These are phyloP conservation scores for Tuber borchii DNA, from an alignment of 495 filamentous ascomycete species.

Conservation along the genomic window DNA sequence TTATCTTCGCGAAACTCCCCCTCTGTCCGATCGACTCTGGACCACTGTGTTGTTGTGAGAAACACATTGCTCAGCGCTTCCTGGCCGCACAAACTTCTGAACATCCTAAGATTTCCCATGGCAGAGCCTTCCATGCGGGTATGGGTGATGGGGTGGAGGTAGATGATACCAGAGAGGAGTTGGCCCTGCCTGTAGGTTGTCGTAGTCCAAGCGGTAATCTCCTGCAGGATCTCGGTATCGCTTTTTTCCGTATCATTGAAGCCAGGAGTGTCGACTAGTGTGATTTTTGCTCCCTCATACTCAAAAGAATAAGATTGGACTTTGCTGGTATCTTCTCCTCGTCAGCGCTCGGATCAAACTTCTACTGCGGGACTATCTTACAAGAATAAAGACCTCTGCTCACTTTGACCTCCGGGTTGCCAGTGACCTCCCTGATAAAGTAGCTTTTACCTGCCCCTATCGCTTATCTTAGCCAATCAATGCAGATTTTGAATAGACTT, in stretches of 20 bases:
- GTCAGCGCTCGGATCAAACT: background rate
- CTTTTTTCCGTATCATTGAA: conserved; percentile 48
- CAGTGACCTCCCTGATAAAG: no score
- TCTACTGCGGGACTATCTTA: no score
- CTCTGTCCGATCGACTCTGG: conserved; percentile 17
- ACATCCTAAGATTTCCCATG: no score
- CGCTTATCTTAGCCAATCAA: no score
- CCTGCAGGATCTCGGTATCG: conserved; percentile 45
- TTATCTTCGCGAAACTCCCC: conserved; percentile 42
- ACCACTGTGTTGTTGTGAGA: conserved; percentile 49
- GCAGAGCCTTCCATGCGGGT: no score
- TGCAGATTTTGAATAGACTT: no score
- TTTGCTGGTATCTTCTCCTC: conserved; percentile 25
- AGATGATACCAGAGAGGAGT: no score
- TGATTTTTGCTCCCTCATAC: conserved; percentile 27
- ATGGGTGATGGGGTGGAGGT: no score
- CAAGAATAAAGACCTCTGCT: no score
- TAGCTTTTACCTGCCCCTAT: no score
- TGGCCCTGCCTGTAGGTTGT: conserved; percentile 31
- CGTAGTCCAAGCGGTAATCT: conserved; percentile 42
- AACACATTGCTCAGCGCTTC: conserved; percentile 43
- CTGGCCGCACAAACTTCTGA: background rate
- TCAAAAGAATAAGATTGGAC: conserved; percentile 15
- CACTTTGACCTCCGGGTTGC: no score
- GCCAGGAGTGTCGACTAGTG: conserved; percentile 50